A percentile compares a stretch with the other conserved stretches of the same genome.
These are phyloP conservation scores for Akebia trifoliata DNA, from an alignment of 164 flowering plant genomes.

Conservation along the genomic window DNA sequence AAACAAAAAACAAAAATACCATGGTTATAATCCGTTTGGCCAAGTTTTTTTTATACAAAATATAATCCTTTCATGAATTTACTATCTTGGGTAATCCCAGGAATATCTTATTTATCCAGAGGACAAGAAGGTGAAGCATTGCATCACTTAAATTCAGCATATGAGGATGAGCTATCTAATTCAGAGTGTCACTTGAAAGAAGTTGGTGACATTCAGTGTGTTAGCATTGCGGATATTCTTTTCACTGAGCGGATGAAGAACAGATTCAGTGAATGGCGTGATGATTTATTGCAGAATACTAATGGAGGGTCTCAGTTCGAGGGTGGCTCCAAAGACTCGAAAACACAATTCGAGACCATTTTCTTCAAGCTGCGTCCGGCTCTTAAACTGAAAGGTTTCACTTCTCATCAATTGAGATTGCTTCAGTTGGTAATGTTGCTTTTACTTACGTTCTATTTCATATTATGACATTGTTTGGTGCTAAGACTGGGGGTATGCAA, in stretches of 20 bases:
- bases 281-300: constrained; percentile 31
- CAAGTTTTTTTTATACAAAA: neutral
- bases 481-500: neutral
- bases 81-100: constrained; percentile 56
- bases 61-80: constrained; percentile 25
- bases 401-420: constrained; percentile 73
- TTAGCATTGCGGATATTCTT: constrained; percentile 59
- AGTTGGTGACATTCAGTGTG: constrained; percentile 28
- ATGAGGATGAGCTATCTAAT: constrained; percentile 28
- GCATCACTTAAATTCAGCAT: constrained; percentile 25
- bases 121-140: constrained; percentile 71
- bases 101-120: constrained; percentile 96
- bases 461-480: neutral
- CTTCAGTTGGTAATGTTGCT: constrained; percentile 56
- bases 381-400: constrained; percentile 57
- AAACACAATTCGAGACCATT: constrained; percentile 43
- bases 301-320: constrained; percentile 22
- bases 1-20: too few relatives aligned
- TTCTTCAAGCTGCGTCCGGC: constrained; percentile 83
- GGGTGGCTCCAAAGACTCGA: constrained; percentile 27
- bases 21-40: too few relatives aligned
- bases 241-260: constrained; percentile 75
- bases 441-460: neutral
- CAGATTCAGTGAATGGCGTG: constrained; percentile 63
- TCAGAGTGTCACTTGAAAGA: constrained; percentile 23